Evolutionary conservation across 169 alveolate species (phyloP).

Genomic region (Plasmodium malariae): DNA sequence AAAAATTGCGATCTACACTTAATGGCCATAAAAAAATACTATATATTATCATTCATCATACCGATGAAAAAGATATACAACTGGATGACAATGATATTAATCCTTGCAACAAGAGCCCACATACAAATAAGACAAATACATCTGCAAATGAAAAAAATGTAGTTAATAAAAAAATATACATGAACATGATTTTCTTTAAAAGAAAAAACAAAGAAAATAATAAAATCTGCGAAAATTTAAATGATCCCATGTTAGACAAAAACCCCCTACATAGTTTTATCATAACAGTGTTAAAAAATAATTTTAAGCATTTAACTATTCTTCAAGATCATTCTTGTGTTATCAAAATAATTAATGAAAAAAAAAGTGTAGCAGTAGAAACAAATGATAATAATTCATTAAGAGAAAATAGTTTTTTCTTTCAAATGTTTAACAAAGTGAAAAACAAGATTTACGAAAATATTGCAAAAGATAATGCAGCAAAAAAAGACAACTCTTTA

Average conservation of each 20-base stretch:
- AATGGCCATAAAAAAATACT: conserved; percentile 2
- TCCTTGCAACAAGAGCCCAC: not conserved
- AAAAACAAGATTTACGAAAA: conserved; percentile 48
- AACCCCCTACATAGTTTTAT: conserved; percentile 15
- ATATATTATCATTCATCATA: conserved; percentile 16
- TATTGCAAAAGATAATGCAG: conserved; percentile 18
- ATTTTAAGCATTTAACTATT: conserved; percentile 41
- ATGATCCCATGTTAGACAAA: not conserved
- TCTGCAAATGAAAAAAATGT: conserved; percentile 6
- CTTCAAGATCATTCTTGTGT: conserved; percentile 12
- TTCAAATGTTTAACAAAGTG: conserved; percentile 44
- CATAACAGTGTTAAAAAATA: conserved; percentile 34
- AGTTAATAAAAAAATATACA: not conserved
- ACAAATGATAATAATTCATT: not conserved
- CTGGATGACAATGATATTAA: not conserved
- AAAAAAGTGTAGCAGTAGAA: conserved; percentile 15
- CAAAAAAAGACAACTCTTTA: not conserved
- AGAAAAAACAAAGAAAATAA: conserved; percentile 8
- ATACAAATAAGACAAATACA: not conserved
- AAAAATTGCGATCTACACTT: conserved; percentile 7
- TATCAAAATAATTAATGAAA: conserved; percentile 24
- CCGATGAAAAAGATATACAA: conserved; percentile 6
- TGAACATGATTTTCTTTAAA: conserved; percentile 13
- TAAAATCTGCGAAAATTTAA: not conserved
- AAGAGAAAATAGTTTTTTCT: conserved; percentile 52